Conservation (phyloP, 1,284 basidiomycete species). For the Naganishia cerealis region DNA sequence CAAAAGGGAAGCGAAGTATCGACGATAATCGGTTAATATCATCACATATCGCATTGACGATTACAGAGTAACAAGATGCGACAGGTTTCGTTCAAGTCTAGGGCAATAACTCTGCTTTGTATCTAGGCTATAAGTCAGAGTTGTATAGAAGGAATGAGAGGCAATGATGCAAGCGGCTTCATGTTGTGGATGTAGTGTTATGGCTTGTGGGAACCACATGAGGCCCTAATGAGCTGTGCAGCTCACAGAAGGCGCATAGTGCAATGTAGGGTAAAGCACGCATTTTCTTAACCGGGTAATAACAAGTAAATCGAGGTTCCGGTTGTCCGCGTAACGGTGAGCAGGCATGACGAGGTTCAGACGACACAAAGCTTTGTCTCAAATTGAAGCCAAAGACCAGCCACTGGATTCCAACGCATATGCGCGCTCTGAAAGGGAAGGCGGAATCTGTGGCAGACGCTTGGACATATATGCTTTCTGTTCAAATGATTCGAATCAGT, state of each 20-base stretch:
- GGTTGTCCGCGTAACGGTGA: neutral
- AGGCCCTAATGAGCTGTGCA: too few species aligned
- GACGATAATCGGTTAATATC: slow-evolving; percentile 4
- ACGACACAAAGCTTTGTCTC: neutral
- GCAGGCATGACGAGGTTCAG: neutral
- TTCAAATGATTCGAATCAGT: neutral
- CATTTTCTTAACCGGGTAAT: neutral
- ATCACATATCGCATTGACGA: neutral
- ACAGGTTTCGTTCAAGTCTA: neutral
- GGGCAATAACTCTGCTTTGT: neutral
- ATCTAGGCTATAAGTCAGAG: neutral
- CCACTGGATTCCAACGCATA: neutral
- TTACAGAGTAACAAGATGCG: neutral
- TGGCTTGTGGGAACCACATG: neutral
- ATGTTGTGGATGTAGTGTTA: neutral
- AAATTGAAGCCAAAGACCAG: slow-evolving; percentile 3
- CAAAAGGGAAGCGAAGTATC: slow-evolving; percentile 15
- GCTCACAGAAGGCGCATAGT: too few species aligned
- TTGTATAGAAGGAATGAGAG: neutral
- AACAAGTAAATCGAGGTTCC: neutral
- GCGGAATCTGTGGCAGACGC: slow-evolving; percentile 2
- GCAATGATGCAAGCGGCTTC: neutral
- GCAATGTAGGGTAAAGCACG: too few species aligned
- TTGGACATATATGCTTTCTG: slow-evolving; percentile 16
- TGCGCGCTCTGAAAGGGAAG: neutral